Conservation (phyloP, 148 eudicot species). For the Dianthus caryophyllus region DNA sequence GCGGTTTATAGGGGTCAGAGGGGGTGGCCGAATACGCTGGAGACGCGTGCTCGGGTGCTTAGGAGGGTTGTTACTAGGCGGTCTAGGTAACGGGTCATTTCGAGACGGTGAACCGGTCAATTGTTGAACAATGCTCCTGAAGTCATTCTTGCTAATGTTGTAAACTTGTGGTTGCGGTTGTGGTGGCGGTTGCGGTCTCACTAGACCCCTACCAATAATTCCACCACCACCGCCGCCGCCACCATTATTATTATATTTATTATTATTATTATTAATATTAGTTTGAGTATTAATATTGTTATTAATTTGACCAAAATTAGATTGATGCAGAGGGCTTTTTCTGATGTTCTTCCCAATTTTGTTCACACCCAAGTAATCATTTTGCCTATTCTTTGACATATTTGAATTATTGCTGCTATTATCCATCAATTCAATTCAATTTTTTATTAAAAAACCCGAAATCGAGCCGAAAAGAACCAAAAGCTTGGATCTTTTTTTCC, state of each 20-base stretch:
- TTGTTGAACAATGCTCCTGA: conserved; percentile 85
- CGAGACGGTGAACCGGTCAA: conserved; percentile 73
- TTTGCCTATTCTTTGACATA: conserved; percentile 37
- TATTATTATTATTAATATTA: conserved; percentile 6
- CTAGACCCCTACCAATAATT: conserved; percentile 17
- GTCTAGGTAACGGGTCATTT: conserved; percentile 60
- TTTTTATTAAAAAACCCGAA: conserved; percentile 14
- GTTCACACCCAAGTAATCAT: conserved; percentile 74
- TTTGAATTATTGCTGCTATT: conserved; percentile 41
- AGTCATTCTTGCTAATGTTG: conserved; percentile 91
- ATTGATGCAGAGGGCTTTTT: conserved; percentile 68
- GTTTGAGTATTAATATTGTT: conserved; percentile 16
- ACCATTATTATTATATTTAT: background rate
- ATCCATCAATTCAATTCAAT: conserved; percentile 32
- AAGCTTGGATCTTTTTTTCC: background rate
- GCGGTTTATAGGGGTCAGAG: conserved; percentile 48
- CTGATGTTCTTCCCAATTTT: conserved; percentile 71
- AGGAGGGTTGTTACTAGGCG: conserved; percentile 56
- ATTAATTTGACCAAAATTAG: conserved; percentile 35
- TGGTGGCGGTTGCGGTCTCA: conserved; percentile 55
- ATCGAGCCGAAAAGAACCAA: conserved; percentile 7
- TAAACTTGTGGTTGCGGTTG: conserved; percentile 92
- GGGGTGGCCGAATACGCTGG: conserved; percentile 83
- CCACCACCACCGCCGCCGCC: background rate
- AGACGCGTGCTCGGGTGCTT: conserved; percentile 65